Conservation (phyloP, 352 stramenopile species). For the Ophiocytium majus region DNA sequence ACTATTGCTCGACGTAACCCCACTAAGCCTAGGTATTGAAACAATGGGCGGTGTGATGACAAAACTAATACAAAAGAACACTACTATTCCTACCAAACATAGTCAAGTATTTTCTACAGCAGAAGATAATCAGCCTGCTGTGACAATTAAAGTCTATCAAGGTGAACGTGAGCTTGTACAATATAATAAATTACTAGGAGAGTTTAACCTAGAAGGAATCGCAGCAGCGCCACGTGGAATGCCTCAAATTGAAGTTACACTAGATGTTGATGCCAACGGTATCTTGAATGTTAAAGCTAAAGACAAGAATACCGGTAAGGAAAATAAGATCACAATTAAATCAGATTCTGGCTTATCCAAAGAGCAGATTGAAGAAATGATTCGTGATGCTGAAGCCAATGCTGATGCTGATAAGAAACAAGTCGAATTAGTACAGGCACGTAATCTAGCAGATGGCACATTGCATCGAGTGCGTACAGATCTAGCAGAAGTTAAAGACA, state of each 20-base stretch:
- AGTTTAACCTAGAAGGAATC: not conserved
- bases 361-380: not conserved
- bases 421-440: too few relatives aligned
- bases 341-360: not conserved
- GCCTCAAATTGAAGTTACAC: not conserved
- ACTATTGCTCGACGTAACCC: constrained; percentile 87
- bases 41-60: constrained; percentile 89
- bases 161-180: not conserved
- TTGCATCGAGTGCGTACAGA: too few relatives aligned
- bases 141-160: not conserved
- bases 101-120: not conserved
- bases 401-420: too few relatives aligned
- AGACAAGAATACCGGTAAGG: not conserved
- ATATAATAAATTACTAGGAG: not conserved
- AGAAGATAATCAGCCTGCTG: not conserved
- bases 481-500: too few relatives aligned
- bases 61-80: constrained; percentile 88
- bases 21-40: constrained; percentile 86
- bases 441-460: too few relatives aligned
- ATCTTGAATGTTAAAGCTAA: not conserved
- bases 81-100: constrained; percentile 63
- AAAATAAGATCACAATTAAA: not conserved
- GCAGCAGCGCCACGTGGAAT: not conserved
- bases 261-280: not conserved
- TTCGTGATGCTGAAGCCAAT: too few relatives aligned